A percentile compares a stretch with the other conserved stretches of the same genome.
phyloP scores from a whole-genome alignment of 768 basidiomycete genomes.

The Mycena epipterygia region DNA sequence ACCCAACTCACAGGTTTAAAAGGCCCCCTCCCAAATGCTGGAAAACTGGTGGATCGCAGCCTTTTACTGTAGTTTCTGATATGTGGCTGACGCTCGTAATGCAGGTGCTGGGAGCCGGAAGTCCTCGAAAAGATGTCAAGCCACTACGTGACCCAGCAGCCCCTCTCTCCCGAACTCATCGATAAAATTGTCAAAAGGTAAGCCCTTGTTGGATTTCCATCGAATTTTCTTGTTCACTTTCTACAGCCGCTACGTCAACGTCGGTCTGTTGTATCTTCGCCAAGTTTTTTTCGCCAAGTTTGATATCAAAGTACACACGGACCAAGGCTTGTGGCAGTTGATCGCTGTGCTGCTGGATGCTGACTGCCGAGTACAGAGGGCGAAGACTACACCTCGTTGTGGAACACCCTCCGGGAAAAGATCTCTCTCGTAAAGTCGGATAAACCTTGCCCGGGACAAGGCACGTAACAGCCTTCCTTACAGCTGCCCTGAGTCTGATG shows the following conservation, averaged over 20 bases:
- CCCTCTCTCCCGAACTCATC: conserved; percentile 80
- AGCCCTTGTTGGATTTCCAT: not conserved
- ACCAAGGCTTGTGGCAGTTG: conserved; percentile 60
- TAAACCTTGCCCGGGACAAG: conserved; percentile 77
- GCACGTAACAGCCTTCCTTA: conserved; percentile 34
- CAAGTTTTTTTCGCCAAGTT: conserved; percentile 90
- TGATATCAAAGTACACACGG: conserved; percentile 82
- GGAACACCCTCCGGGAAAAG: conserved; percentile 79
- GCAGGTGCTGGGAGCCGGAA: conserved; percentile 85
- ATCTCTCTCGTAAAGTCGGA: conserved; percentile 78
- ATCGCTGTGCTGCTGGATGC: not conserved
- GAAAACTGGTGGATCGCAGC: conserved; percentile 79
- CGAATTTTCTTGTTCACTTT: not conserved
- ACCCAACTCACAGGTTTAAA: not conserved
- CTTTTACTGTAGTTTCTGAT: not conserved
- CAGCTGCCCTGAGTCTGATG: no score
- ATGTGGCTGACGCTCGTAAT: not conserved
- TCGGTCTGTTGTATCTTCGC: conserved; percentile 85
- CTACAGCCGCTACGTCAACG: conserved; percentile 79
- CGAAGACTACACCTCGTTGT: conserved; percentile 84
- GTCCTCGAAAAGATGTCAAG: conserved; percentile 84
- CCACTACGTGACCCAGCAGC: conserved; percentile 82
- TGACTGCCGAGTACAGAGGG: conserved; percentile 50
- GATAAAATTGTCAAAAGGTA: conserved; percentile 86
- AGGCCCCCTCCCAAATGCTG: conserved; percentile 88